Evolutionary conservation across 1,284 basidiomycete species (phyloP).

Genomic region (Irpex sp.): DNA sequence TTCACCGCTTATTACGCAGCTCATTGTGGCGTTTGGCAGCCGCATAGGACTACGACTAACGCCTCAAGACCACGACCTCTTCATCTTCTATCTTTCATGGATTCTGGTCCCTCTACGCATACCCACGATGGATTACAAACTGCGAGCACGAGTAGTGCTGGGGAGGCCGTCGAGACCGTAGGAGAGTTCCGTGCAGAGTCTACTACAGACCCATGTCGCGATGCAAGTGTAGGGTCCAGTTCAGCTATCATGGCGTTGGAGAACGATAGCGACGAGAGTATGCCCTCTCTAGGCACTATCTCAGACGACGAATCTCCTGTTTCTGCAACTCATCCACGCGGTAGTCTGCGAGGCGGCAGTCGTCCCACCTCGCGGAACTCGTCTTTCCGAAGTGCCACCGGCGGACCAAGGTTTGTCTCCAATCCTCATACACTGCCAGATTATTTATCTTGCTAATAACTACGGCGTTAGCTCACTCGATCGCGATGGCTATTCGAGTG

Average conservation of each 20-base stretch:
- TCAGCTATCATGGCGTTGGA: neutral
- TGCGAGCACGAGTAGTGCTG: neutral
- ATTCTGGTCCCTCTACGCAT: neutral
- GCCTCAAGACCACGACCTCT: neutral
- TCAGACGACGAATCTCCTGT: conserved; percentile 2
- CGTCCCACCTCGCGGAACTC: neutral
- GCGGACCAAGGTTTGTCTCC: neutral
- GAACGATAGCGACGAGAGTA: neutral
- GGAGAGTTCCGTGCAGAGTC: neutral
- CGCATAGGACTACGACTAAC: neutral
- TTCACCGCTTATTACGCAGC: neutral
- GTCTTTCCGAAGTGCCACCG: neutral
- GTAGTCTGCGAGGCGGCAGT: neutral
- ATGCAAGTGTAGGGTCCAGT: neutral
- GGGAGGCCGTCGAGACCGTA: neutral
- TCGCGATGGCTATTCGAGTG: conserved; percentile 13
- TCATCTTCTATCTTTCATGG: neutral
- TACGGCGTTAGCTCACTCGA: neutral
- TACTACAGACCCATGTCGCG: neutral
- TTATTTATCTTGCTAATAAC: too few relatives aligned
- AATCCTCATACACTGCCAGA: neutral
- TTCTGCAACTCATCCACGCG: neutral
- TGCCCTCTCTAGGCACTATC: neutral
- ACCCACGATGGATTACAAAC: neutral
- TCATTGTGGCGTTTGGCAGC: neutral